Evolutionary conservation across 768 basidiomycete genomes (phyloP).

Genomic region (Mrakia blollopis): DNA sequence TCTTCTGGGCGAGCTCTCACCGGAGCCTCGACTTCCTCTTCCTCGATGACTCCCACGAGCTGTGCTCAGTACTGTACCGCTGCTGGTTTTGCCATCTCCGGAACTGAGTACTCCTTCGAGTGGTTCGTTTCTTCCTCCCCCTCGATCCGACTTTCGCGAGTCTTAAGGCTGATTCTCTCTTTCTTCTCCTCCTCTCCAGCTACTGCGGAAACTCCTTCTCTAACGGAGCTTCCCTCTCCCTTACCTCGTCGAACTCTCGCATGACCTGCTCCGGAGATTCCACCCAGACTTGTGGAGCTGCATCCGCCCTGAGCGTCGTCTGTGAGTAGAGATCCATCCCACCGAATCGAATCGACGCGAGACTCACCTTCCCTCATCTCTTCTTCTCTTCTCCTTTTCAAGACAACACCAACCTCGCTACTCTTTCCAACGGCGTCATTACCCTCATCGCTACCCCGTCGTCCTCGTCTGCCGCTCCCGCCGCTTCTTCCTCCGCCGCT

Average conservation of each 20-base stretch:
- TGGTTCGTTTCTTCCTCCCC: background rate
- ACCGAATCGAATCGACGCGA: no score
- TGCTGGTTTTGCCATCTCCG: conserved; percentile 34
- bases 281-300: conserved; percentile 35
- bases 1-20: conserved; percentile 35
- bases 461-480: no score
- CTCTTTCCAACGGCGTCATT: background rate
- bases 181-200: background rate
- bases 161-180: background rate
- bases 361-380: background rate
- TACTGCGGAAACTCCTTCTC: background rate
- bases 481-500: no score
- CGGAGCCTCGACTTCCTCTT: conserved; percentile 31
- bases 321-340: no score
- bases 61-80: conserved; percentile 37
- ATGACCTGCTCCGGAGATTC: conserved; percentile 47
- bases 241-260: background rate
- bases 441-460: background rate
- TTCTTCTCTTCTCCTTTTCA: background rate
- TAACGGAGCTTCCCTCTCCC: background rate
- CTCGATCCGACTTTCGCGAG: background rate
- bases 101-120: conserved; percentile 36
- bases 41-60: conserved; percentile 35
- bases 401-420: background rate
- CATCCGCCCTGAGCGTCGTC: background rate